Percentiles rank a stretch among this genome's conserved stretches.
phyloP scores from a whole-genome alignment of 139 green algal genomes.

The Diplosphaera chodatii region DNA sequence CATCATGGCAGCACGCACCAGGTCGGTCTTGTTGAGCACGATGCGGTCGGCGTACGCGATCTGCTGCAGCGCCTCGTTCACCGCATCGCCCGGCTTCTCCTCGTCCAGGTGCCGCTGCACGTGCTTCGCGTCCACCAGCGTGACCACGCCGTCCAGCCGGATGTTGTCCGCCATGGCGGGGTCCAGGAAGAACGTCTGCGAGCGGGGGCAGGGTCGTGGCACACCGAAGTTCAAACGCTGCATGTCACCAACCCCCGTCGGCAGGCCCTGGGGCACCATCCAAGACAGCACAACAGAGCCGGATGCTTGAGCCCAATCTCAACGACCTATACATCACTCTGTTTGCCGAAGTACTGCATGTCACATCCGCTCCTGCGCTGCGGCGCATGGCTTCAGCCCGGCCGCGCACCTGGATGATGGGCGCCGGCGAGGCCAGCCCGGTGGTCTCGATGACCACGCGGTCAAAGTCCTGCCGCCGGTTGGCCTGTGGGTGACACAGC shows the following conservation, averaged over 20 bases:
- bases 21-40: constrained; percentile 92
- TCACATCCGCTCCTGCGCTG: too few species aligned
- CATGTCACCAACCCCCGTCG: too few species aligned
- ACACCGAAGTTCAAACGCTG: too few species aligned
- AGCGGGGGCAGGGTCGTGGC: too few species aligned
- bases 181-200: constrained; percentile 82
- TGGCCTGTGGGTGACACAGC: too few species aligned
- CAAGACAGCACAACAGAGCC: too few species aligned
- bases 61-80: constrained; percentile 92
- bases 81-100: constrained; percentile 54
- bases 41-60: constrained; percentile 93
- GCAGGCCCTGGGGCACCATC: too few species aligned
- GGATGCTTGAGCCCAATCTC: too few species aligned
- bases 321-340: too few species aligned
- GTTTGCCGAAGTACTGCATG: too few species aligned
- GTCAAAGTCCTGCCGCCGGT: constrained; percentile 59
- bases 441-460: constrained; percentile 96
- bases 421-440: constrained; percentile 85
- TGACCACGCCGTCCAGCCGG: constrained; percentile 83
- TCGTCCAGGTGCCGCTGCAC: constrained; percentile 36
- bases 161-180: constrained; percentile 29
- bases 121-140: constrained; percentile 40
- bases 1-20: too few species aligned
- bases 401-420: constrained; percentile 77
- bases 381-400: too few species aligned